These are phyloP conservation scores for Microdochium nivale DNA, from an alignment of 2,329 filamentous ascomycete species.

Conservation along the genomic window DNA sequence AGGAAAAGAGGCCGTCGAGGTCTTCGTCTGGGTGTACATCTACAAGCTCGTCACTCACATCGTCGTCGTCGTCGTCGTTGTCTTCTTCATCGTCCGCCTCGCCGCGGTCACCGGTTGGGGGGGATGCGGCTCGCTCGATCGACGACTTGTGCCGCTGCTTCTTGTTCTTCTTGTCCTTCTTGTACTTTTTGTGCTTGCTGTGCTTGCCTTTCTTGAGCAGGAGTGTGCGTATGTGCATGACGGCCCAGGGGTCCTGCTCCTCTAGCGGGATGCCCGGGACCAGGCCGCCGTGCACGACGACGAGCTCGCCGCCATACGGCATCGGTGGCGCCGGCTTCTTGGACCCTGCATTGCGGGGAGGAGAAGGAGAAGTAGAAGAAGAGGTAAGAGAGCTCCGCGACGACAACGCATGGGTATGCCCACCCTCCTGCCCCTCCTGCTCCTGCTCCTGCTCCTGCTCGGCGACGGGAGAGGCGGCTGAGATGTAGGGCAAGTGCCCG, in stretches of 20 bases:
- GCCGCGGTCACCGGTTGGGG: neutral
- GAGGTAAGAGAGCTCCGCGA: no score
- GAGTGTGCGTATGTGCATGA: slow-evolving; percentile 89
- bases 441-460: no score
- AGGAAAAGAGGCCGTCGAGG: slow-evolving; percentile 20
- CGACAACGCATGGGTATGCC: no score
- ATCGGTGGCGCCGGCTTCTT: neutral
- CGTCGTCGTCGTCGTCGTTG: neutral
- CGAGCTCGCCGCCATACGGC: slow-evolving; percentile 42
- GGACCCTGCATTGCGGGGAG: no score
- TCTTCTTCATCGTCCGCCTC: neutral
- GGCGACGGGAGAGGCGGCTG: slow-evolving; percentile 8
- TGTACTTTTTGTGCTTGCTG: slow-evolving; percentile 9
- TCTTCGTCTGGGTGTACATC: slow-evolving; percentile 6
- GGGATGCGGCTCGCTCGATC: neutral
- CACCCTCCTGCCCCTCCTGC: no score
- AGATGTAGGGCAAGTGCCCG: slow-evolving; percentile 47
- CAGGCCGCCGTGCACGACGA: slow-evolving; percentile 79
- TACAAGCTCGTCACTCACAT: slow-evolving; percentile 8
- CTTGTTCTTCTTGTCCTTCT: slow-evolving; percentile 5
- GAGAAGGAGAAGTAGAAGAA: no score
- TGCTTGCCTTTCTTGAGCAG: slow-evolving; percentile 9
- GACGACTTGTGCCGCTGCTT: slow-evolving; percentile 1
- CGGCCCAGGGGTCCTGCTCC: slow-evolving; percentile 65
- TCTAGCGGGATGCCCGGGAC: slow-evolving; percentile 65